Conservation (phyloP, 768 basidiomycete genomes). For the Naematelia encephala region DNA sequence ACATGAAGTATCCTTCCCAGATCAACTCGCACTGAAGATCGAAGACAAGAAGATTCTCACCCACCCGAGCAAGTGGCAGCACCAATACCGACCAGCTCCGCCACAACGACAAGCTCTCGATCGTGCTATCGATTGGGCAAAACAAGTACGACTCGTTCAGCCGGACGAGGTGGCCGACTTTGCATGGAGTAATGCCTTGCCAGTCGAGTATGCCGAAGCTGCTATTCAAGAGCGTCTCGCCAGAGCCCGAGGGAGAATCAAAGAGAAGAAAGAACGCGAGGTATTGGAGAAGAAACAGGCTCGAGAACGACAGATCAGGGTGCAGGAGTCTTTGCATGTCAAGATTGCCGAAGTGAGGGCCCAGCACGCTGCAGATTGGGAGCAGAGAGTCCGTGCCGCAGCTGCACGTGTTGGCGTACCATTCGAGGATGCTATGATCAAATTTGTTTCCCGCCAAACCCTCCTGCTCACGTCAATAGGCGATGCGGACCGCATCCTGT, state of each 20-base stretch:
- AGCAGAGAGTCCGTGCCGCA: conserved; percentile 15
- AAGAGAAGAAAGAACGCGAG: neutral
- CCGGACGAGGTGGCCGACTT: conserved; percentile 22
- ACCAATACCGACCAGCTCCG: conserved; percentile 12
- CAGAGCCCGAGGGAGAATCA: neutral
- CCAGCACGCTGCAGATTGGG: conserved; percentile 25
- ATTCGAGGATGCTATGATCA: conserved; percentile 15
- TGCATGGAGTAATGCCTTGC: conserved; percentile 26
- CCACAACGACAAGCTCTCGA: conserved; percentile 27
- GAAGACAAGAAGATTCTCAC: neutral
- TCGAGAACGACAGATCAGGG: conserved; percentile 11
- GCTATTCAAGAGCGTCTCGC: conserved; percentile 10
- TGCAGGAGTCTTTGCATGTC: conserved; percentile 18
- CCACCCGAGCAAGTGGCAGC: conserved; percentile 15
- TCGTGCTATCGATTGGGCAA: conserved; percentile 13
- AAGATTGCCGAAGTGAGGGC: conserved; percentile 27
- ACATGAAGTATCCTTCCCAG: no score
- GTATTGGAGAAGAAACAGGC: neutral
- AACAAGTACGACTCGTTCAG: conserved; percentile 14
- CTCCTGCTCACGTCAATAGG: neutral
- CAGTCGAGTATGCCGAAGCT: conserved; percentile 14
- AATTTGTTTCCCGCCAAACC: conserved; percentile 24
- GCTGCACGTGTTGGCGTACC: conserved; percentile 5
- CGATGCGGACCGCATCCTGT: conserved; percentile 8
- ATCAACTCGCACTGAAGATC: neutral